Evolutionary conservation across 2,329 filamentous ascomycete species (phyloP).

Genomic region (Thermoascus crustaceus): DNA sequence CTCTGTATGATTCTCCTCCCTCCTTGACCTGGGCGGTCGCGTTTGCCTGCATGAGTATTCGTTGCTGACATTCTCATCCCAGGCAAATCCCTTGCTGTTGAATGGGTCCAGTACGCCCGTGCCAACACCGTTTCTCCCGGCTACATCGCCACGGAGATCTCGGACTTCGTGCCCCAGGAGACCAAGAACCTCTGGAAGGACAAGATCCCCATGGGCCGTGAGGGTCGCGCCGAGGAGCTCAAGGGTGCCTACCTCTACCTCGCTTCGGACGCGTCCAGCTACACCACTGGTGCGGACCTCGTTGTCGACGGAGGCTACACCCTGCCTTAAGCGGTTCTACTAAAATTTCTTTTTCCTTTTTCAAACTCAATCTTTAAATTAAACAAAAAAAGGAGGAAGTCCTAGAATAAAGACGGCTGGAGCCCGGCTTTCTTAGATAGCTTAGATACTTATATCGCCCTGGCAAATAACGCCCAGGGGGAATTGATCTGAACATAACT

Average conservation of each 20-base stretch:
- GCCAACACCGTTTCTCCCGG: conserved; percentile 66
- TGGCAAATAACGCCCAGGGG: no score
- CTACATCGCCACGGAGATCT: conserved; percentile 68
- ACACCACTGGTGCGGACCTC: conserved; percentile 43
- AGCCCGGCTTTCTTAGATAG: no score
- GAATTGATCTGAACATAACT: no score
- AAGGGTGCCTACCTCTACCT: conserved; percentile 56
- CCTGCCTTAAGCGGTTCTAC: neutral
- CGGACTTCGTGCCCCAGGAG: conserved; percentile 55
- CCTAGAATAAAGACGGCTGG: no score
- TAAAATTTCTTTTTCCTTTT: neutral
- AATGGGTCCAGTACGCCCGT: conserved; percentile 68
- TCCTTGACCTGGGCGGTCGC: no score
- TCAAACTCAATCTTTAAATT: no score
- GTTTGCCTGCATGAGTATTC: no score
- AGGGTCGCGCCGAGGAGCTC: conserved; percentile 64
- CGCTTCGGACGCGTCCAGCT: conserved; percentile 40
- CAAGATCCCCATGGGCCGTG: conserved; percentile 72
- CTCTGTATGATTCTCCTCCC: no score
- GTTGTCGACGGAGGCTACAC: conserved; percentile 42
- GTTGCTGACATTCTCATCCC: conserved; percentile 8
- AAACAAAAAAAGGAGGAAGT: no score
- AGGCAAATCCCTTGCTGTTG: conserved; percentile 64
- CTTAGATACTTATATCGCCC: no score
- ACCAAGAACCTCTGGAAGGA: conserved; percentile 66